Evolutionary conservation across 345 rosid genomes (phyloP).

Genomic region (Boechera retrofracta): DNA sequence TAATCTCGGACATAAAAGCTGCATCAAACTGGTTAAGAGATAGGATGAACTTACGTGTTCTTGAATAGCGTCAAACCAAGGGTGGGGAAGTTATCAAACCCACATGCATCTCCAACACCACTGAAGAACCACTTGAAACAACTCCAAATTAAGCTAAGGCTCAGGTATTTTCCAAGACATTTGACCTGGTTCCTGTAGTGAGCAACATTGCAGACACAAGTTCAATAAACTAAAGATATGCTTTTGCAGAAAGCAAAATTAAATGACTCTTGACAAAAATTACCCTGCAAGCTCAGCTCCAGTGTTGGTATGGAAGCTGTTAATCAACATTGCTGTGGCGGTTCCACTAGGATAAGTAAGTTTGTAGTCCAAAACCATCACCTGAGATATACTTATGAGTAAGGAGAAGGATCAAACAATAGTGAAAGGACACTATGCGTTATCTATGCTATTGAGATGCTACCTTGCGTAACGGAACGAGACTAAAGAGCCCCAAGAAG

Average conservation of each 20-base stretch:
- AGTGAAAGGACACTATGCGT: neutral
- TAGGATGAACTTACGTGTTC: slow-evolving; percentile 68
- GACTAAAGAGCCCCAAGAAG: slow-evolving; percentile 88
- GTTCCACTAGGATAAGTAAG: slow-evolving; percentile 98
- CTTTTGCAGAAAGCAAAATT: neutral
- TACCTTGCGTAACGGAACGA: slow-evolving; percentile 92
- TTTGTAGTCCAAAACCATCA: slow-evolving; percentile 89
- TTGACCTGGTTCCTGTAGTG: slow-evolving; percentile 78
- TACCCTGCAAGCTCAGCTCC: slow-evolving; percentile 98
- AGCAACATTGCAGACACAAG: slow-evolving; percentile 15
- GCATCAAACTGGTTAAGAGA: neutral
- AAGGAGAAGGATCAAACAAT: slow-evolving; percentile 1
- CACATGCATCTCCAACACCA: slow-evolving; percentile 90
- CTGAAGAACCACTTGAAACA: slow-evolving; percentile 99
- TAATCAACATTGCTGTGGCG: slow-evolving; percentile 94
- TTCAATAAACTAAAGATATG: neutral
- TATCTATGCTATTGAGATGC: neutral
- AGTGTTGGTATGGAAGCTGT: slow-evolving; percentile 83
- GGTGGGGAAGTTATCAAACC: slow-evolving; percentile 91
- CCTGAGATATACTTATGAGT: slow-evolving; percentile 48
- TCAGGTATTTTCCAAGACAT: slow-evolving; percentile 88
- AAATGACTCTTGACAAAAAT: slow-evolving; percentile 18
- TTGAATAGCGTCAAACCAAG: slow-evolving; percentile 81
- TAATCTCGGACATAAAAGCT: neutral
- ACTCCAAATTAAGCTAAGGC: slow-evolving; percentile 90